Evolutionary conservation across 2,329 filamentous ascomycete genomes (phyloP), one percentile per base, ranked within the genome.

Genomic region (Botrytis fragariae): DNA sequence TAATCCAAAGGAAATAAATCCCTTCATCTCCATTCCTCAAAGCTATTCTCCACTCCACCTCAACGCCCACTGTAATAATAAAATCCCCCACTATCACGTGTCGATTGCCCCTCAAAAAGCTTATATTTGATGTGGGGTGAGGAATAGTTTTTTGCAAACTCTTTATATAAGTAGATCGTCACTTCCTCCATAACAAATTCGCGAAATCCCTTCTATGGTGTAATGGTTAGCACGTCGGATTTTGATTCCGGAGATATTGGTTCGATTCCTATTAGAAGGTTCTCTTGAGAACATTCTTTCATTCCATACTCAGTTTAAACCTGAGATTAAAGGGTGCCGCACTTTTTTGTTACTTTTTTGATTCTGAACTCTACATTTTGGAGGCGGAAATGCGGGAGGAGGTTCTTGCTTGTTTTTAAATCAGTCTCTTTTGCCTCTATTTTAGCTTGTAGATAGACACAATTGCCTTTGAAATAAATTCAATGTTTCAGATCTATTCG

Each of bases 241-340:
- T 72, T 67, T 72, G 70, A 72, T 72, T 72, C 70, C 29, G 70
- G 71, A 72, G 71, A 72, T 72, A 72, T 72, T 72, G 71, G 71
- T 72, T 72, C 71, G 71, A 72, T 72, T 72, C 71, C 71, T 72
- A 72, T 72, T 72, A 68, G 70, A 60, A 72, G 64, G 42, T 72
- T 72, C 71, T 62, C 8, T 32, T 1, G n/a, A 5, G 71, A 72
- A 72, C 32, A n/a, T 63, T 69, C 71, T 39, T 14, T 29, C 35
- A 16, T 62, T 16, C 42, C 60, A 59, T 62, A 32, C 35, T 44
- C 54, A 72, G 71, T 45, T 72, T 59, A 10, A 69, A 35, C 1
- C 71, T 72, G 71, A 37, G 71, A 69, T 44, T 1, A 44, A 18
- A 68, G 70, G 54, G 25, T 65, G 2, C 4, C 64, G 45, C 8